phyloP scores from a whole-genome alignment of 495 filamentous ascomycete genomes.

The Penicillium antarcticum region DNA sequence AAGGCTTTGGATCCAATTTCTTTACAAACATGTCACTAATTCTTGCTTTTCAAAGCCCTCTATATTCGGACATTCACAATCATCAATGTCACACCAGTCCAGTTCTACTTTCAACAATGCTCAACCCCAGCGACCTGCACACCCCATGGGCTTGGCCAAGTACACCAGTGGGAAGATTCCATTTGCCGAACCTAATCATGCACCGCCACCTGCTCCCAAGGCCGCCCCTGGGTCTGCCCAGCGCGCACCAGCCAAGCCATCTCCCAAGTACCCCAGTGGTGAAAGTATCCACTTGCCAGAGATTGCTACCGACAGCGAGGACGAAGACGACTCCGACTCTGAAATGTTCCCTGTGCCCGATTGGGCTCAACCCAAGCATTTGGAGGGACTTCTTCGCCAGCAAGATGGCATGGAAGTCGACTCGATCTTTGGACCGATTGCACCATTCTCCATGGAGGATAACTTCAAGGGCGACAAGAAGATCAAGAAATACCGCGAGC shows the following conservation, averaged over 20 bases:
- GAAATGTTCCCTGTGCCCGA: conserved; percentile 60
- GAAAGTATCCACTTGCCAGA: conserved; percentile 84
- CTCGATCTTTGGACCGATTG: conserved; percentile 83
- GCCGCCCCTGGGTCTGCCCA: conserved; percentile 38
- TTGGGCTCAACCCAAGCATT: conserved; percentile 82
- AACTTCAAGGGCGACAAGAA: conserved; percentile 82
- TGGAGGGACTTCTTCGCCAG: conserved; percentile 61
- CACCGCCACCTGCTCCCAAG: conserved; percentile 52
- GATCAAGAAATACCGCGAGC: conserved; percentile 76
- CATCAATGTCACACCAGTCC: conserved; percentile 43
- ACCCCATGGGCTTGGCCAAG: conserved; percentile 75
- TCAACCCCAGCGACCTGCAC: conserved; percentile 55
- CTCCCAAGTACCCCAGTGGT: conserved; percentile 74
- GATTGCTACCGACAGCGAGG: conserved; percentile 83
- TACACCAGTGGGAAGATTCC: conserved; percentile 84
- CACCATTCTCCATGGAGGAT: conserved; percentile 86
- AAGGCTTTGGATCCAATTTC: conserved; percentile 15
- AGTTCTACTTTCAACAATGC: conserved; percentile 37
- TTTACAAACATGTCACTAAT: conserved; percentile 19
- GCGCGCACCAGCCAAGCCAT: conserved; percentile 54
- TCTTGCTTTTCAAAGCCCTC: conserved; percentile 59
- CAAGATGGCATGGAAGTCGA: conserved; percentile 86
- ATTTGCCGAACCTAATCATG: conserved; percentile 69
- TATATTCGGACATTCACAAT: conserved; percentile 53
- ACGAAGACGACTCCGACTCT: conserved; percentile 64